Conservation (phyloP, 331 rosid genomes). For the Arachis monticola region DNA sequence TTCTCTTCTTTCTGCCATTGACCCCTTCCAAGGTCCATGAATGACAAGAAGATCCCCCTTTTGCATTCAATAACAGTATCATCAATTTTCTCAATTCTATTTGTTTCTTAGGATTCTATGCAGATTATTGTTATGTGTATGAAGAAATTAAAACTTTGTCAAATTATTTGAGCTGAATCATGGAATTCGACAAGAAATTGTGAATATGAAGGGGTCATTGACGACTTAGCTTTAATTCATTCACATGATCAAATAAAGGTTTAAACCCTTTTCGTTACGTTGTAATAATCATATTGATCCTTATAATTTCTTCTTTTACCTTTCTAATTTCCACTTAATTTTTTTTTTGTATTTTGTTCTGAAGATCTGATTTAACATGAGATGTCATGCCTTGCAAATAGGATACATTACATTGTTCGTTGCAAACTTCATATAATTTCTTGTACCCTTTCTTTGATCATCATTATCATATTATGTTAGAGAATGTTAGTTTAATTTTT, state of each 20-base stretch:
- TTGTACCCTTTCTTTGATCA: no score
- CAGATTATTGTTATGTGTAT: background rate
- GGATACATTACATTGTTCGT: no score
- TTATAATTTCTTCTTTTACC: background rate
- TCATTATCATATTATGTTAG: no score
- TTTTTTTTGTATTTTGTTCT: background rate
- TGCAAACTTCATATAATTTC: background rate
- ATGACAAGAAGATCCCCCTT: background rate
- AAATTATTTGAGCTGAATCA: background rate
- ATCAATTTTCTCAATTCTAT: background rate
- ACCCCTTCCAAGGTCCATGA: background rate
- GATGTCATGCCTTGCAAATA: background rate
- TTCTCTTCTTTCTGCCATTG: background rate
- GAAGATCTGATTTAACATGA: background rate
- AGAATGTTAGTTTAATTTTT: no score
- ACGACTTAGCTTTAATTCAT: background rate
- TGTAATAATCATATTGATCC: background rate
- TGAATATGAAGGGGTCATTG: background rate
- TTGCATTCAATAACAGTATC: background rate
- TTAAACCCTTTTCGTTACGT: background rate
- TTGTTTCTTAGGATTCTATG: background rate
- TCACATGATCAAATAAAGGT: background rate
- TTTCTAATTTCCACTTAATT: background rate
- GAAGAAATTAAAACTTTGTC: background rate
- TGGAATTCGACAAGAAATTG: background rate